A percentile compares a stretch with the other conserved stretches of the same genome.
Evolutionary conservation across 306 rosid genomes (phyloP).

Genomic region (Dryas octopetala): DNA sequence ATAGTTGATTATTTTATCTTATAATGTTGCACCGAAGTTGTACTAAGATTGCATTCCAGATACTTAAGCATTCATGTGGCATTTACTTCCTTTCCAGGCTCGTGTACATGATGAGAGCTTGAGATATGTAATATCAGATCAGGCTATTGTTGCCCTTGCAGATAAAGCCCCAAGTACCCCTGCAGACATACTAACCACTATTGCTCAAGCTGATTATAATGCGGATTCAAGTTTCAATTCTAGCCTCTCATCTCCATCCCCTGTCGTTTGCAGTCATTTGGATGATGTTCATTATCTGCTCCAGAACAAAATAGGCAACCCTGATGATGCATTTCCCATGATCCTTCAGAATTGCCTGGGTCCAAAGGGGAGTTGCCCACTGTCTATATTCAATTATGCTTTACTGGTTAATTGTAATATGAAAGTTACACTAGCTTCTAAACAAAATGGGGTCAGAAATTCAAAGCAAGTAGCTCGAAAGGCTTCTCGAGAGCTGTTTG

Average conservation of each 20-base stretch:
- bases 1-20: background rate
- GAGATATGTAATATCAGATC: constrained; percentile 82
- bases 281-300: constrained; percentile 60
- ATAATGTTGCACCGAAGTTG: background rate
- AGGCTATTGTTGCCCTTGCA: constrained; percentile 75
- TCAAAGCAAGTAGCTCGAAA: constrained; percentile 53
- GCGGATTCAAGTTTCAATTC: constrained; percentile 48
- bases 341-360: constrained; percentile 85
- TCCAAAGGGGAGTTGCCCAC: constrained; percentile 73
- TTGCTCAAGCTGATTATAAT: constrained; percentile 60
- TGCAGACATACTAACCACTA: constrained; percentile 43
- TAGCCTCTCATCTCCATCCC: constrained; percentile 58
- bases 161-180: constrained; percentile 42
- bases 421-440: constrained; percentile 47
- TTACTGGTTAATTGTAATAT: constrained; percentile 55
- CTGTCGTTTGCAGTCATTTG: constrained; percentile 73
- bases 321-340: constrained; percentile 49
- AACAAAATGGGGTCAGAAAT: constrained; percentile 44
- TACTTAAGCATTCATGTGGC: constrained; percentile 27
- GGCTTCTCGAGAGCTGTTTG: constrained; percentile 84
- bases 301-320: constrained; percentile 43
- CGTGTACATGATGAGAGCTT: constrained; percentile 92
- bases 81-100: constrained; percentile 67
- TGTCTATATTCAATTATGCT: constrained; percentile 72
- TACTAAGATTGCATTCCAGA: background rate